Conservation (phyloP, 345 rosid genomes). For the Anacardium occidentale region DNA sequence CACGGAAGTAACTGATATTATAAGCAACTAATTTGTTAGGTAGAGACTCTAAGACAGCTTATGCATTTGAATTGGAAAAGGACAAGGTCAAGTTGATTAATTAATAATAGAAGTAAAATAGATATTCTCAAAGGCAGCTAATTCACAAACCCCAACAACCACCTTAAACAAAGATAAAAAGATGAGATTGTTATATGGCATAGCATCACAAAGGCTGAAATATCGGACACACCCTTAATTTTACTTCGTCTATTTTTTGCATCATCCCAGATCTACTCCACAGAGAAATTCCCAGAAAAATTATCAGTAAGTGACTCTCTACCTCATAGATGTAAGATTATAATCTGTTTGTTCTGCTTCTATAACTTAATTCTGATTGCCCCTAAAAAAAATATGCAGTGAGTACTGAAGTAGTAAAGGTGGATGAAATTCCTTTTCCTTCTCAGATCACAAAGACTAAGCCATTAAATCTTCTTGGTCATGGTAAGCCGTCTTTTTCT, state of each 20-base stretch:
- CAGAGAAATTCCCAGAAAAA: not conserved
- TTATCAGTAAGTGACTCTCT: not conserved
- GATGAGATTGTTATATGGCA: constrained; percentile 14
- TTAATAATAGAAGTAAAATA: too few relatives aligned
- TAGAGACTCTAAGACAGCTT: too few relatives aligned
- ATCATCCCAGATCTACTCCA: not conserved
- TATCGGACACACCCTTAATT: not conserved
- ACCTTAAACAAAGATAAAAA: constrained; percentile 4
- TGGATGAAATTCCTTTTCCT: constrained; percentile 74
- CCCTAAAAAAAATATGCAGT: too few relatives aligned
- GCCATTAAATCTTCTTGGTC: constrained; percentile 63
- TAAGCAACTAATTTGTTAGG: too few relatives aligned
- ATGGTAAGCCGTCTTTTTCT: constrained; percentile 38
- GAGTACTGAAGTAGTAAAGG: constrained; percentile 69
- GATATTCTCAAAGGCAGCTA: not conserved
- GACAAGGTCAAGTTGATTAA: too few relatives aligned
- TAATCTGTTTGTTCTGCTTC: not conserved
- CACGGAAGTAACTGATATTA: too few relatives aligned
- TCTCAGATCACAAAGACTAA: constrained; percentile 53
- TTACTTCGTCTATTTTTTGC: not conserved
- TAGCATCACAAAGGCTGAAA: not conserved
- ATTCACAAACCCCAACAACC: constrained; percentile 33
- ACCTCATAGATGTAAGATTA: not conserved
- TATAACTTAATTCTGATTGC: not conserved
- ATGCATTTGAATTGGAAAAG: too few relatives aligned